Evolutionary conservation across 2,329 filamentous ascomycete genomes (phyloP).

Genomic region (Scedosporium minutisporum): DNA sequence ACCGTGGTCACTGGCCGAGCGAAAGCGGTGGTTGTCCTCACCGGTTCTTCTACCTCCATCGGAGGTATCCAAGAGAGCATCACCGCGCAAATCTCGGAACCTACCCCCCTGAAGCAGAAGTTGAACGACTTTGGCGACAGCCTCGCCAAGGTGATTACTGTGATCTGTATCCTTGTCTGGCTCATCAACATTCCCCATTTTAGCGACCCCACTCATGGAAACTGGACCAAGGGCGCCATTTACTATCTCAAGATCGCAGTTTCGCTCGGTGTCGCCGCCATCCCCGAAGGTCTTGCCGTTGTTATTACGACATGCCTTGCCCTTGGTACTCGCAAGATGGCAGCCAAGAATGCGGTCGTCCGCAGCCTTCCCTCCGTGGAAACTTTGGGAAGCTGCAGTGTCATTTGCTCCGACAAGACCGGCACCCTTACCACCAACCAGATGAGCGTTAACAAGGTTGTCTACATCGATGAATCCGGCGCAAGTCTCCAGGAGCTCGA

Average conservation of each 20-base stretch:
- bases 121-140: constrained; percentile 95
- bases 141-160: constrained; percentile 94
- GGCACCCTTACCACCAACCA: constrained; percentile 97
- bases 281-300: constrained; percentile 92
- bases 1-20: constrained; percentile 93
- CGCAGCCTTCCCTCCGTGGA: constrained; percentile 94
- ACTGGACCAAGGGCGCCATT: constrained; percentile 92
- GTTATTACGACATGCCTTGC: constrained; percentile 98
- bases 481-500: constrained; percentile 73
- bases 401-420: constrained; percentile 99
- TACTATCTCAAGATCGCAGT: constrained; percentile 99
- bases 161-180: constrained; percentile 95
- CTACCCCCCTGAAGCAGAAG: constrained; percentile 96
- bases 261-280: constrained; percentile 93
- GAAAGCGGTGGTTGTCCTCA: constrained; percentile 81
- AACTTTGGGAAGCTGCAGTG: constrained; percentile 95
- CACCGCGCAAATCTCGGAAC: constrained; percentile 92
- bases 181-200: constrained; percentile 98
- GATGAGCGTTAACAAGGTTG: constrained; percentile 94
- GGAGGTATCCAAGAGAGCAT: constrained; percentile 99
- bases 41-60: constrained; percentile 84
- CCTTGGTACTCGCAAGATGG: constrained; percentile 96
- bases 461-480: constrained; percentile 68
- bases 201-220: constrained; percentile 85
- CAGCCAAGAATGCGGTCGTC: constrained; percentile 94